Base-by-base conservation (phyloP, 2,329 filamentous ascomycete species). In the Neoascochyta sp. region DNA sequence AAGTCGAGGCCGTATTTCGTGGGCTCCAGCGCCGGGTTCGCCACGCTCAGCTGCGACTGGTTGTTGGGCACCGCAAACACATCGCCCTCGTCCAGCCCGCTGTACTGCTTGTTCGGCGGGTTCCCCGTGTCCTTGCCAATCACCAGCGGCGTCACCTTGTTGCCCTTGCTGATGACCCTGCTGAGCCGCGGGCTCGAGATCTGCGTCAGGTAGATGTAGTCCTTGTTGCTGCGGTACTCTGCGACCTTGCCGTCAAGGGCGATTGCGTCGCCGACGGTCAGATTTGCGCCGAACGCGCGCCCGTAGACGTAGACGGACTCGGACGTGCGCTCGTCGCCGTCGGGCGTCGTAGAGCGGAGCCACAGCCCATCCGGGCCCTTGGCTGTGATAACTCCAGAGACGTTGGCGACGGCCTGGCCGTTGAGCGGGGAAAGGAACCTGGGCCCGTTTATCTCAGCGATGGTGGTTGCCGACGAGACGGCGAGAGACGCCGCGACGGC, bases 261-360 rank as follows among this genome's bases (percentile, higher is more conserved):
- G 40, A 86, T 65, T 29, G 79, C 63, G 45, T 85, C 78, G 27
- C 81, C 82, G 7, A 81, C 72, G 6, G 70, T 69, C 25, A 80
- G 61, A 45, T 73, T 72, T 5, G 63, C 55, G 12, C 68, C 67
- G 2, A 75, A 68, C 5, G 64, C 63, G 42, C 65, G 68, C 41
- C 75, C 70, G 50, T 73, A 86, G 22, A 86, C 73, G 46, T 81
- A 85, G 39, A 86, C 56, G 2, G 77, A 77, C 52, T 83, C 78
- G 1, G 80, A 84, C 3, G 77, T 80, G 25, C 66, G 64, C 9
- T 63, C 53, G 49, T 80, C 72, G 26, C 67, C 56, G 50, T 81
- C 75, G 1, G 76, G 71, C 18, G 63, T 66, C 0, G 71, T 73
- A 1, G 80, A 81, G 23, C 77, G 75, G 11, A 86, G 65, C 67